Evolutionary conservation across 2,329 filamentous ascomycete species (phyloP), one percentile per base, ranked within the genome.

Genomic region (Blastomyces gilchristii): DNA sequence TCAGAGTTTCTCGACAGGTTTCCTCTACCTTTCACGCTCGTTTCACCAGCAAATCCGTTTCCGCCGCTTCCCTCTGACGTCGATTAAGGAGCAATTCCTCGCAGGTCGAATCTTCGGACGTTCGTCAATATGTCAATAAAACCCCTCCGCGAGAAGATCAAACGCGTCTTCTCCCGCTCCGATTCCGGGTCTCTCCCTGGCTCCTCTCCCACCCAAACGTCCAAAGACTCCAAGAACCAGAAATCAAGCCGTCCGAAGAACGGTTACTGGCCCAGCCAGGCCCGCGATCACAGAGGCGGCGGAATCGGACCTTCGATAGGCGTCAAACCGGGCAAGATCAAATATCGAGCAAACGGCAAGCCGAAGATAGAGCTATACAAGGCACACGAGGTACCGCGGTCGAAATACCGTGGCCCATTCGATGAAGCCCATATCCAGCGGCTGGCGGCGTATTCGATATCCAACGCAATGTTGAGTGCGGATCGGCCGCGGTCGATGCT

Each of bases 391-490:
- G 73, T 79, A 22, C 79, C 79, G 0, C 75, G 72, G 18, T 79
- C 79, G 41, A 81, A 81, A 63, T 81, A 81, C 66, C 73, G 73
- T 16, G 79, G 79, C 11, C 79, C 78, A 0, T 77, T 79, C 65
- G 78, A 81, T 65, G 74, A 74, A 60, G 74, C 74, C 65, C 79
- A 80, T 65, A 73, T 78, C 66, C 74, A 75, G 52, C 72, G 66
- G 43, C 66, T 81, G 57, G 75, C 76, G 14, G 74, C 77, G 12
- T 81, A 78, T 73, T 76, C 76, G 9, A 79, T 80, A 60, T 34
- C 61, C 0, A 22, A 52, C 18, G 71, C 71, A 11, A 69, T 69
- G 12, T 73, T 75, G 11, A 73, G 69, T 62, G 71, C 65, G 16
- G 71, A 74, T 45, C 72, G 76, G 53, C 66, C 67, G 34, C 73